Evolutionary conservation across 2,329 filamentous ascomycete genomes (phyloP).

Genomic region (Hypoxylon sp.): DNA sequence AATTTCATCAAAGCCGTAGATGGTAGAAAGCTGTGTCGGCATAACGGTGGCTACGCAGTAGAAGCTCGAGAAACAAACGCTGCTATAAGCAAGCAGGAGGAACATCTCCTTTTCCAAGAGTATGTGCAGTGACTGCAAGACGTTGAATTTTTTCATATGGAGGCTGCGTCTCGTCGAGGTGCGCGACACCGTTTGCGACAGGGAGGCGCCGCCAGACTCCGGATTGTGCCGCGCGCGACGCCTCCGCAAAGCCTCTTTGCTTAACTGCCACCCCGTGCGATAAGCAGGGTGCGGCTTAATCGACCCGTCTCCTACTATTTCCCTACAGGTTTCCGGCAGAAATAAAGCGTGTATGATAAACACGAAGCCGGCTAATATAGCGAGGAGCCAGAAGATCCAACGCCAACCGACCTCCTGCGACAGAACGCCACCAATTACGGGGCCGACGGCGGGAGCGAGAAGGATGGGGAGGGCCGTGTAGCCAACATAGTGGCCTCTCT

Average conservation of each 20-base stretch:
- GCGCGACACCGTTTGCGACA: constrained; percentile 27
- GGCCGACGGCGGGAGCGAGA: constrained; percentile 56
- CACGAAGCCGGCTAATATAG: constrained; percentile 53
- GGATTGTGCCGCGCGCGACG: constrained; percentile 17
- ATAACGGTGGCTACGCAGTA: constrained; percentile 52
- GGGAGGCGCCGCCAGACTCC: constrained; percentile 12
- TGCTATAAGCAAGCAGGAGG: constrained; percentile 51
- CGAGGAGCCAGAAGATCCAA: constrained; percentile 65
- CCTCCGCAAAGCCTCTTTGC: constrained; percentile 38
- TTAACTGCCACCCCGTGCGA: constrained; percentile 48
- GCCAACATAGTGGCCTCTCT: constrained; percentile 66
- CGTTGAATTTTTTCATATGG: constrained; percentile 47
- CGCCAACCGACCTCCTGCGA: constrained; percentile 63
- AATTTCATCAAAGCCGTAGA: constrained; percentile 67
- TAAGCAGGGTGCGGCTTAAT: constrained; percentile 51
- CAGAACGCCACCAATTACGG: constrained; percentile 66
- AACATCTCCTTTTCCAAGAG: constrained; percentile 54
- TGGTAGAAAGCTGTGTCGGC: constrained; percentile 50
- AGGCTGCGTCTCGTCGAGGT: constrained; percentile 35
- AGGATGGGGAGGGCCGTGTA: constrained; percentile 59
- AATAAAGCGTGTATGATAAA: constrained; percentile 55
- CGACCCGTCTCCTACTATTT: constrained; percentile 60
- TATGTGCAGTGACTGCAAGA: constrained; percentile 51
- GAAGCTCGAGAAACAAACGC: constrained; percentile 52
- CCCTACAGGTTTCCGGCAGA: constrained; percentile 59